A percentile compares a stretch with the other conserved stretches of the same genome.
phyloP scores from a whole-genome alignment of 345 rosid species.

The Eucalyptus decipiens region DNA sequence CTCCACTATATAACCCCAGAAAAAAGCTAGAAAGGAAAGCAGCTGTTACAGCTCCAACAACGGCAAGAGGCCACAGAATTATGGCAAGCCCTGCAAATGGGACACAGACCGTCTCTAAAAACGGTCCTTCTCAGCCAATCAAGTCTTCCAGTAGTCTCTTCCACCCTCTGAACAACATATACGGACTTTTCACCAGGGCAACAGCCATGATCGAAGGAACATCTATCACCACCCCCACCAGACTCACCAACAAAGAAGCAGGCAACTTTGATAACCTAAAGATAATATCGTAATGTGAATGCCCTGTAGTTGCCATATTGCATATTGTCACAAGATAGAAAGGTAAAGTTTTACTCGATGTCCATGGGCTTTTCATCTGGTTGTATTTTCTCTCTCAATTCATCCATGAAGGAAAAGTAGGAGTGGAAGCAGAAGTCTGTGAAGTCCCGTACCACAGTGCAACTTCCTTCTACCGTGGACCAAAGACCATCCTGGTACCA shows the following conservation, averaged over 20 bases:
- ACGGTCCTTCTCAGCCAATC: conserved; percentile 86
- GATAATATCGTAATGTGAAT: not conserved
- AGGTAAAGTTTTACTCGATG: conserved; percentile 21
- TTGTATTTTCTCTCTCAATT: conserved; percentile 39
- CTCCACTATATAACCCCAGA: conserved; percentile 57
- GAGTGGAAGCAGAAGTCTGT: conserved; percentile 88
- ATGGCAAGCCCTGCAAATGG: conserved; percentile 89
- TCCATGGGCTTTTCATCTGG: conserved; percentile 47
- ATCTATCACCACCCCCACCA: conserved; percentile 55
- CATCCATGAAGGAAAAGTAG: conserved; percentile 88
- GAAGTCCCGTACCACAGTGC: conserved; percentile 57
- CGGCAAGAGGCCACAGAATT: conserved; percentile 79
- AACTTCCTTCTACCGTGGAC: conserved; percentile 54
- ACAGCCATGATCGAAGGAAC: conserved; percentile 40
- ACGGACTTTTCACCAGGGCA: conserved; percentile 78
- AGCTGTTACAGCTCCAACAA: conserved; percentile 39
- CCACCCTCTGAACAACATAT: conserved; percentile 78
- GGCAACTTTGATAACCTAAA: conserved; percentile 54
- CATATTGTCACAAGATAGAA: not conserved
- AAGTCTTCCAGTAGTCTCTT: conserved; percentile 77
- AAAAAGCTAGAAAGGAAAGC: conserved; percentile 57
- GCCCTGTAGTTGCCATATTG: not conserved
- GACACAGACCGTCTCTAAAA: conserved; percentile 78
- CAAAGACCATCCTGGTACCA: conserved; percentile 51
- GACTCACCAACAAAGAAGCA: conserved; percentile 45